Evolutionary conservation across 1,139 yeast genomes (phyloP).

Genomic region (Yamadazyma taylorii): DNA sequence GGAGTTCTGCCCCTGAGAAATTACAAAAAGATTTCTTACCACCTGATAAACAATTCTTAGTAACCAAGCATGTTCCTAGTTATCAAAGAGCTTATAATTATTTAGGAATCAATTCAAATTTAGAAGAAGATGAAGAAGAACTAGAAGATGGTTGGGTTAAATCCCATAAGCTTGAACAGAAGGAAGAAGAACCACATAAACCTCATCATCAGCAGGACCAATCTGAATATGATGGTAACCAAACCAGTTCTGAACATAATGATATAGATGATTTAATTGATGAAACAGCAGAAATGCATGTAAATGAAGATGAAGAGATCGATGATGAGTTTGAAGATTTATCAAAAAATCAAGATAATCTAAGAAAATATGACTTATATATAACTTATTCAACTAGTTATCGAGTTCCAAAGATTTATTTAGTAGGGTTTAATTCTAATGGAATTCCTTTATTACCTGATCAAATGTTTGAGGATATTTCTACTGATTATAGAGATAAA

Average conservation of each 20-base stretch:
- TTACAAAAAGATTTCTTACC: constrained; percentile 75
- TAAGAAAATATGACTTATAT: constrained; percentile 81
- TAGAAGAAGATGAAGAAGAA: constrained; percentile 36
- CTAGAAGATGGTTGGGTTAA: constrained; percentile 64
- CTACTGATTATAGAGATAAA: constrained; percentile 88
- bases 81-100: constrained; percentile 68
- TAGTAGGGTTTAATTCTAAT: constrained; percentile 80
- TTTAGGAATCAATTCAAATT: constrained; percentile 36
- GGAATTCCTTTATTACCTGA: constrained; percentile 86
- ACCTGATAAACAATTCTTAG: constrained; percentile 77
- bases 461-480: constrained; percentile 93
- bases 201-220: constrained; percentile 11
- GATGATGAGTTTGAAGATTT: constrained; percentile 38
- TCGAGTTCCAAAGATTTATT: constrained; percentile 91
- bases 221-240: constrained; percentile 21
- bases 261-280: constrained; percentile 45
- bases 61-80: constrained; percentile 88
- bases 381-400: constrained; percentile 93
- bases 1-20: constrained; percentile 73
- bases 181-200: constrained; percentile 10
- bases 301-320: constrained; percentile 26
- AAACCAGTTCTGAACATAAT: constrained; percentile 11
- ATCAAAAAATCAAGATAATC: constrained; percentile 32
- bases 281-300: constrained; percentile 33
- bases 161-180: constrained; percentile 17